Percentiles rank a stretch among this genome's conserved stretches.
Conservation (phyloP, 2,329 filamentous ascomycete species). For the Fusarium multiceps region DNA sequence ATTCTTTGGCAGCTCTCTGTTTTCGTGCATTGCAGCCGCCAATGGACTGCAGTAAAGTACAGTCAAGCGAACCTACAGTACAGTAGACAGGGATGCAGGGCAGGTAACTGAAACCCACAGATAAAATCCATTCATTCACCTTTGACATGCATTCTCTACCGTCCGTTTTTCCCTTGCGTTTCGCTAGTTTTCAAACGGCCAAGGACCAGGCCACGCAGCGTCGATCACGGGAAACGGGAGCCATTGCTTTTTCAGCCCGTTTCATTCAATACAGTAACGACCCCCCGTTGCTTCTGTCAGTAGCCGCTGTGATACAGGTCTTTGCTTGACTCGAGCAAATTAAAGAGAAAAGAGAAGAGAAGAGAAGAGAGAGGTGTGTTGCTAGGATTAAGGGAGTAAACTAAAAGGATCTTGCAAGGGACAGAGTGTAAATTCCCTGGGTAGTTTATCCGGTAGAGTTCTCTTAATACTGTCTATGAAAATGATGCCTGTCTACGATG, state of each 20-base stretch:
- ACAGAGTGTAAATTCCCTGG: not conserved
- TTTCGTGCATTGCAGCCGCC: conserved; percentile 4
- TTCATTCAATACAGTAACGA: conserved; percentile 10
- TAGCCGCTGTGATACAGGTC: conserved; percentile 2
- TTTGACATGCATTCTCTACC: not conserved
- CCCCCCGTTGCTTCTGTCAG: not conserved
- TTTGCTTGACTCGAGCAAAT: not conserved
- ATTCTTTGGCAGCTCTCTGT: conserved; percentile 1
- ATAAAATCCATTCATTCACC: not conserved
- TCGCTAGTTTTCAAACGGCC: conserved; percentile 12
- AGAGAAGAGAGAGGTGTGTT: not conserved
- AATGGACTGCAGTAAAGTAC: not conserved
- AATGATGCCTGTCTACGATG: conserved; percentile 20
- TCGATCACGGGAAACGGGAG: conserved; percentile 23
- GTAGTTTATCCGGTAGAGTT: not conserved
- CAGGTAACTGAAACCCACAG: not conserved
- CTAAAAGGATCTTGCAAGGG: conserved; percentile 10
- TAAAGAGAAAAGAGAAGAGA: not conserved
- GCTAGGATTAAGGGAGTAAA: not conserved
- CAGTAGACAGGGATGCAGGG: not conserved
- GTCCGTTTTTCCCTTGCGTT: not conserved
- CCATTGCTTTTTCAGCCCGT: conserved; percentile 8
- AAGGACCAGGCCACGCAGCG: conserved; percentile 14
- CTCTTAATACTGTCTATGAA: not conserved
- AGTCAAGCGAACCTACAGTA: not conserved